Evolutionary conservation across 2,329 filamentous ascomycete species (phyloP), one percentile per base, ranked within the genome.

Genomic region (Aspergillus jensenii): DNA sequence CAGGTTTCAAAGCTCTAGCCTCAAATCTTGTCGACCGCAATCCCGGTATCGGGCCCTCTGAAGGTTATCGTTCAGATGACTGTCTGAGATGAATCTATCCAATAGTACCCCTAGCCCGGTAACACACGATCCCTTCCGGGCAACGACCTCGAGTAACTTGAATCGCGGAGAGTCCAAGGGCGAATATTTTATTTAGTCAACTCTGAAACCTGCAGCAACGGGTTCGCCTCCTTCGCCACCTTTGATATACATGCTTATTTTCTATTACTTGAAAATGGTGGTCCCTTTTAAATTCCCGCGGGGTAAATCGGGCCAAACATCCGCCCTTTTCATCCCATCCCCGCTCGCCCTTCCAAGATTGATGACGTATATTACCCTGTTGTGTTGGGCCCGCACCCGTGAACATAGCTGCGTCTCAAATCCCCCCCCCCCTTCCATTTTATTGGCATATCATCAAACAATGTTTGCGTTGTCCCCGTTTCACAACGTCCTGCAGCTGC

Each of bases 401-500:
- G 43, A 40, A 39, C 23, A 45, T 4, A 15, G 21, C 23, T 46
- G 50, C 19, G 25, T 46, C 40, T 17, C 3, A 33, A 45, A 25
- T 21, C n/a, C n/a, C 25, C 27, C 37, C 40, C 23, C 43, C 50
- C 25, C 41, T 45, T 21, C 27, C 25, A 17, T 53, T 33, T 31
- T 53, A 53, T 53, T 53, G 51, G 41, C 33, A 53, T 14, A 17
- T 37, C 14, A 8, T 45, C 39, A 52, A 48, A 44, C 17, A 50
- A 37, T 50, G 47, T 45, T 51, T 51, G 53, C 47, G 31, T 12
- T 50, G 47, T 56, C 27, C 23, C 40, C 27, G 45, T 55, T 49
- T 50, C 53, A 55, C 46, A 44, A 11, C 45, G 19, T 8, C 37
- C 23, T 55, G 53, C 53, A 55, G 33, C 39, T 44, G 53, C 53